Conservation (phyloP, 2,329 filamentous ascomycete species). For the Aschersonia sp. region DNA sequence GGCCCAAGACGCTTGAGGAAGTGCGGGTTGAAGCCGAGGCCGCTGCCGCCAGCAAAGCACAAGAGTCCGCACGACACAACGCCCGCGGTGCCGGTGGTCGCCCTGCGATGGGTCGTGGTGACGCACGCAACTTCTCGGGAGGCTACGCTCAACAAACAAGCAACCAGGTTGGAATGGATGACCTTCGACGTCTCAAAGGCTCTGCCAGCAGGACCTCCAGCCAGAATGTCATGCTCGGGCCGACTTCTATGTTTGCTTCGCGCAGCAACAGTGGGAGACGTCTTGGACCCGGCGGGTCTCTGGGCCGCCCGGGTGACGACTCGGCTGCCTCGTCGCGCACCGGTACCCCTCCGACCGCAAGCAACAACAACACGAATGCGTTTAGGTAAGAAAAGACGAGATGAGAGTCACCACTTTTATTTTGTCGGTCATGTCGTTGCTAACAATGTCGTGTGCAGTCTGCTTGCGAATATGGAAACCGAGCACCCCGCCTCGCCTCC, state of each 20-base stretch:
- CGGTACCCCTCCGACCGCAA: conserved; percentile 61
- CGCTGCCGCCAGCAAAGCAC: conserved; percentile 66
- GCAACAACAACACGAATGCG: conserved; percentile 60
- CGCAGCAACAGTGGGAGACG: conserved; percentile 81
- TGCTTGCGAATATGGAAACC: conserved; percentile 46
- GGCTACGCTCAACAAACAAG: conserved; percentile 58
- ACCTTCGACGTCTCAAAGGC: conserved; percentile 70
- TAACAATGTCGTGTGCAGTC: conserved; percentile 18
- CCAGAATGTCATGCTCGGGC: conserved; percentile 57
- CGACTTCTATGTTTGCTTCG: conserved; percentile 75
- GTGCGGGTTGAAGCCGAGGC: conserved; percentile 75
- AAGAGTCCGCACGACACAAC: conserved; percentile 49
- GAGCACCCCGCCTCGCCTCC: conserved; percentile 56
- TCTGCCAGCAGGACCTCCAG: conserved; percentile 42
- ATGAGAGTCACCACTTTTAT: not conserved
- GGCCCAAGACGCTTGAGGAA: conserved; percentile 90
- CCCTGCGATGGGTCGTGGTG: conserved; percentile 63
- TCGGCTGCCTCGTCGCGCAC: conserved; percentile 80
- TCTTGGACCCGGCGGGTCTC: conserved; percentile 58
- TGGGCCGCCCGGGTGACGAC: conserved; percentile 65
- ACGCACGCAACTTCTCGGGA: conserved; percentile 70
- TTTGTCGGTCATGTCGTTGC: not conserved
- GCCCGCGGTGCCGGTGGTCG: conserved; percentile 54
- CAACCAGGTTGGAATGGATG: conserved; percentile 82
- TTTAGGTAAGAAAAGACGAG: conserved; percentile 58